Base-by-base conservation (phyloP, 805 yeast genomes). In the Ogataea neopini region DNA sequence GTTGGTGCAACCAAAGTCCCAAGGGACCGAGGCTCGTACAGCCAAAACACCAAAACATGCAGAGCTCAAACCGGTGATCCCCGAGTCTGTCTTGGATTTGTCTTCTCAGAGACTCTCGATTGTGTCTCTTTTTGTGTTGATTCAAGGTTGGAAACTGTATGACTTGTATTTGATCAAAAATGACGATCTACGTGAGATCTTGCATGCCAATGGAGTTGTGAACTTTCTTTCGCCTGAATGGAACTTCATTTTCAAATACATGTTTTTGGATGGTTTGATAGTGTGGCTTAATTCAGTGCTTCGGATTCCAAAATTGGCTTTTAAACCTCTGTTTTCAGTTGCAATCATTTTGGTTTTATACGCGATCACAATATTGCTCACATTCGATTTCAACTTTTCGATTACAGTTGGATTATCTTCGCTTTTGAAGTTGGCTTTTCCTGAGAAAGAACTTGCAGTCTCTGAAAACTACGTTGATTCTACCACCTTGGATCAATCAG, bases 61-160 rank as follows among this genome's bases (percentile, higher is more conserved):
- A 9, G 18, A 30, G 4, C 29, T 45, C 7, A 46, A 45, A 8
- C 62, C 83, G 3, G 67, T 86, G 35, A 81, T 92, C 35, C 88
- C 96, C 0, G 74, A 80, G 13, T 68, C 75, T 6, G 70, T 83
- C 1, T 61, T 91, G 20, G 96, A 89, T 53, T 78, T 79, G 5
- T 88, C 88, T 2, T 80, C 87, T 11, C 99, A 92, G 64, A 72
- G 96, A 50, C 65, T 81, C 29, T 75, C 88, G 46, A 75, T 82
- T 2, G 63, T 83, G n/a, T 77, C 88, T 1, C 51, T 87, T 9
- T 88, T 89, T 61, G 70, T 78, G 2, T 72, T 86, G 28, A 73
- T 92, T n/a, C 97, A 91, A 65, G 79, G 88, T n/a, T 86, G 86
- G 79, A 92, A 94, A 62, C 47, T 88, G 1, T 87, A 86, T 56